These are phyloP conservation scores for Malus hybrid DNA, from an alignment of 331 rosid species.

Conservation along the genomic window DNA sequence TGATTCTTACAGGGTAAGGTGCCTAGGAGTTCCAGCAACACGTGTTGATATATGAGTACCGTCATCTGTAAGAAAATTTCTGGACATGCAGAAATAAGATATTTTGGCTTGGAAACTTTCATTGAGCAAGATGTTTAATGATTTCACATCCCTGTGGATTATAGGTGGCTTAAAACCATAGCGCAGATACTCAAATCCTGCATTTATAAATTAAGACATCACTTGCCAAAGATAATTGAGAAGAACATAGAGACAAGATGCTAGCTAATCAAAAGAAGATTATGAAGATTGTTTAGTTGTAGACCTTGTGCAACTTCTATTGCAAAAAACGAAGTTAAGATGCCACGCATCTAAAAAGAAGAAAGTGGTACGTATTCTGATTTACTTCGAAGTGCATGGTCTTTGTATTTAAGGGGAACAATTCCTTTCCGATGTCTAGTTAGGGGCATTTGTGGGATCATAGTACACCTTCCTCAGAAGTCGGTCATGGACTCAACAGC, in stretches of 20 bases:
- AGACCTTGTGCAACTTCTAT: slow-evolving; percentile 19
- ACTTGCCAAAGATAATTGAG: too few relatives aligned
- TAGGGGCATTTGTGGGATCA: too few relatives aligned
- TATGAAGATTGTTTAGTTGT: neutral
- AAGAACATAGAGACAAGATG: too few relatives aligned
- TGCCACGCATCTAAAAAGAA: too few relatives aligned
- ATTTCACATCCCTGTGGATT: slow-evolving; percentile 34
- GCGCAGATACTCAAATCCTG: slow-evolving; percentile 36
- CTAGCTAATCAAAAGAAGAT: neutral
- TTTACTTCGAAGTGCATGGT: too few relatives aligned
- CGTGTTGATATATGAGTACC: neutral
- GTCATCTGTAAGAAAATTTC: neutral
- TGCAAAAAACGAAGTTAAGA: neutral
- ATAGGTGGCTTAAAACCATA: slow-evolving; percentile 37
- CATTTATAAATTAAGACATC: neutral
- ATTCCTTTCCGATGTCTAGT: too few relatives aligned
- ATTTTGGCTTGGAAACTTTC: slow-evolving; percentile 28
- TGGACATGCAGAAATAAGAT: slow-evolving; percentile 34
- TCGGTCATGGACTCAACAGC: too few relatives aligned
- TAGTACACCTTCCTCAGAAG: too few relatives aligned
- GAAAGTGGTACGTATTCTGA: too few relatives aligned
- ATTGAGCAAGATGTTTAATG: slow-evolving; percentile 26
- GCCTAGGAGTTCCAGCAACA: slow-evolving; percentile 21
- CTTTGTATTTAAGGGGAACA: too few relatives aligned
- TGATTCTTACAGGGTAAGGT: neutral